Evolutionary conservation across 2,329 filamentous ascomycete species (phyloP), one percentile per base, ranked within the genome.

Genomic region (Didymella segeticola): DNA sequence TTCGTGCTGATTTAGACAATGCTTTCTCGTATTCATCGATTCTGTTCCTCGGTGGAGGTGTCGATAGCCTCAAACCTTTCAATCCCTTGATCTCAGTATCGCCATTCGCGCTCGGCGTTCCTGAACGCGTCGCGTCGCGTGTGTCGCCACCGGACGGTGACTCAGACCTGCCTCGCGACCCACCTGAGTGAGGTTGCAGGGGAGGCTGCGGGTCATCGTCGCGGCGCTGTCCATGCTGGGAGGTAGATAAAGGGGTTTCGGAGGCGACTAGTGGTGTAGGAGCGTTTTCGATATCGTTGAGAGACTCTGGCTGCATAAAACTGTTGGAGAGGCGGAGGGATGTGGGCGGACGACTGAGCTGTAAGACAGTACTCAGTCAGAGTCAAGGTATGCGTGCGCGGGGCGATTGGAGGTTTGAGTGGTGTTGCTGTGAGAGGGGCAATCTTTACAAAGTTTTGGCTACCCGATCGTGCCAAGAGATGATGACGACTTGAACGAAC

Each of bases 231-330:
- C 85, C 85, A 88, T 88, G 80, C 78, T 88, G 83, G 80, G 76
- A 78, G 69, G 76, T 52, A 72, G 56, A 53, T 60, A 39, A 41
- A 62, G 51, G 60, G 69, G 65, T 67, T 74, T 61, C 65, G 67
- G 67, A 64, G 72, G 64, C 68, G 70, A 68, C 64, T 77, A 69
- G 60, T 77, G 69, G 60, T 62, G 72, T 67, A 56, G 70, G 68
- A 65, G 72, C 75, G 74, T 77, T 77, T 76, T 78, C 78, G 70
- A 73, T 77, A 72, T 75, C 76, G 77, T 79, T 74, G 69, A 78
- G 68, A 67, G 79, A 75, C 82, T 82, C 84, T 80, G 85, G 74
- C 82, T 85, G 85, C 85, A 88, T 88, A 87, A 82, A 87, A 87
- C 73, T 70, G 71, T 74, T 70, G 66, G 63, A 61, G 60, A 61